A percentile compares a stretch with the other conserved stretches of the same genome.
phyloP scores from a whole-genome alignment of 1,284 basidiomycete species.

The Vanrija sp. region DNA sequence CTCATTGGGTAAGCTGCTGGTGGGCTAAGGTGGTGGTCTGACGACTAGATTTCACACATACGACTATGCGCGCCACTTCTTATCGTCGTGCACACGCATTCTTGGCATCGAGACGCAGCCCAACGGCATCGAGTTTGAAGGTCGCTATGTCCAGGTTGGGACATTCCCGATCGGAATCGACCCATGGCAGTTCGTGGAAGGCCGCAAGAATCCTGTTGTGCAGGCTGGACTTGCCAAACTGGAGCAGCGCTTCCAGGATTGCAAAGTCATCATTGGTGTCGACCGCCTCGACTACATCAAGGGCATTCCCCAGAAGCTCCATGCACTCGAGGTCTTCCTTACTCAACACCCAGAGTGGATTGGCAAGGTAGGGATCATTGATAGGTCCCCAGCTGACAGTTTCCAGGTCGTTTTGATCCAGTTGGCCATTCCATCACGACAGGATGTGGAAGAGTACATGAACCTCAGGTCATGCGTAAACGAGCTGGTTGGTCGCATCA shows the following conservation, averaged over 20 bases:
- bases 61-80: conserved; percentile 98
- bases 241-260: conserved; percentile 84
- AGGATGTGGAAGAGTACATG: conserved; percentile 99
- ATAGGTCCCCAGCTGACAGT: neutral
- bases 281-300: conserved; percentile 99
- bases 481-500: conserved; percentile 96
- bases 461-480: conserved; percentile 94
- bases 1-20: conserved; percentile 62
- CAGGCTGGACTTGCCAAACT: conserved; percentile 73
- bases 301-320: conserved; percentile 96
- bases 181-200: conserved; percentile 84
- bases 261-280: conserved; percentile 97
- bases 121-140: conserved; percentile 94
- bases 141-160: conserved; percentile 90
- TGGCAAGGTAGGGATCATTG: conserved; percentile 65
- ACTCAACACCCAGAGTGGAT: conserved; percentile 99
- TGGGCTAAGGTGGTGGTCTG: neutral
- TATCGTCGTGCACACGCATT: conserved; percentile 96
- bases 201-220: conserved; percentile 72
- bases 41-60: conserved; percentile 82
- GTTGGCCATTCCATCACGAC: conserved; percentile 92
- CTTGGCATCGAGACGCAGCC: conserved; percentile 95
- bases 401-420: conserved; percentile 87
- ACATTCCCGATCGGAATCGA: conserved; percentile 99
- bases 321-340: conserved; percentile 93